Evolutionary conservation across 306 rosid species (phyloP).

Genomic region (Lotus japonicus): DNA sequence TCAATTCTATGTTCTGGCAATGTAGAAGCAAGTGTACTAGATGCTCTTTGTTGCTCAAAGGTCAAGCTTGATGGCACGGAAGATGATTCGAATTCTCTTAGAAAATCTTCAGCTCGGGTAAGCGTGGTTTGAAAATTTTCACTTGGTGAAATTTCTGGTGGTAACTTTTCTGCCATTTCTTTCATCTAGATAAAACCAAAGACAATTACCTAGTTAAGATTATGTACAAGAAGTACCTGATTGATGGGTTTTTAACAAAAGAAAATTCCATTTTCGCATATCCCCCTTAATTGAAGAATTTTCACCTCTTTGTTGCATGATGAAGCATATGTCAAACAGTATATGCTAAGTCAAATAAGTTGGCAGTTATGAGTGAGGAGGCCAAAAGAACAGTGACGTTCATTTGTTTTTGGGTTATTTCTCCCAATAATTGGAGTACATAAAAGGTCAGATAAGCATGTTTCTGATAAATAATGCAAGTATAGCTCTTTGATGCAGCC

Average conservation of each 20-base stretch:
- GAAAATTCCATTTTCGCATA: no score
- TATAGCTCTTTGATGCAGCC: no score
- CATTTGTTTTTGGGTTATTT: no score
- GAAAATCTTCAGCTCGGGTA: slow-evolving; percentile 49
- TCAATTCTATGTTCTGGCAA: slow-evolving; percentile 11
- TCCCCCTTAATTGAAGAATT: neutral
- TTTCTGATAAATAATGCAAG: no score
- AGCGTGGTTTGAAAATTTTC: slow-evolving; percentile 36
- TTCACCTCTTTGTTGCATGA: no score
- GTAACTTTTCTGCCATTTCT: slow-evolving; percentile 49
- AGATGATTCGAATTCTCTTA: slow-evolving; percentile 26
- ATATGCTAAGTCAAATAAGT: no score
- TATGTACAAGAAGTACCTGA: neutral
- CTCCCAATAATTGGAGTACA: no score
- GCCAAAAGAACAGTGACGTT: no score
- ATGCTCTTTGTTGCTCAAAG: slow-evolving; percentile 25
- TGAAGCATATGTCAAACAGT: no score
- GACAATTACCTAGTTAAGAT: slow-evolving; percentile 22
- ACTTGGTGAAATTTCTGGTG: slow-evolving; percentile 42
- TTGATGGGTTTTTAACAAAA: neutral
- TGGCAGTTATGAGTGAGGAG: no score
- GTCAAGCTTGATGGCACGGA: slow-evolving; percentile 17
- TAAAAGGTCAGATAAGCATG: no score
- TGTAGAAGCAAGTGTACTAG: slow-evolving; percentile 17
- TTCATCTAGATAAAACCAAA: slow-evolving; percentile 45